Conservation (phyloP, 345 rosid species). For the Linum lewisii region DNA sequence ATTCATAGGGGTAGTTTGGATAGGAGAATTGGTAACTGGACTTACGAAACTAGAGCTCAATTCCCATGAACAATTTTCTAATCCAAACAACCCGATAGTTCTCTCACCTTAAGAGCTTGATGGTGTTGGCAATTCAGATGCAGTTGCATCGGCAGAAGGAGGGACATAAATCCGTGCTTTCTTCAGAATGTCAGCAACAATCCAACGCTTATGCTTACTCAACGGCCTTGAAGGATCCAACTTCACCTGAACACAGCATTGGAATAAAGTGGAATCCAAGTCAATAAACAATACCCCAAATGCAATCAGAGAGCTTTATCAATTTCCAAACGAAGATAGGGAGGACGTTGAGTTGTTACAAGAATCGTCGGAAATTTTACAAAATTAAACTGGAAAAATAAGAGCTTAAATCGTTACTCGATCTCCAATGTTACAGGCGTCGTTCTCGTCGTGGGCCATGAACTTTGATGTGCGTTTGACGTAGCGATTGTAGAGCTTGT, state of each 20-base stretch:
- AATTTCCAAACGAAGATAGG: no score
- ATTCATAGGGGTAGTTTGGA: no score
- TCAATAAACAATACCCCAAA: no score
- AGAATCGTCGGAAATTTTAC: no score
- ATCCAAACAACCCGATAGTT: neutral
- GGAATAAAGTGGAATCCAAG: neutral
- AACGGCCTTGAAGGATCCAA: conserved; percentile 93
- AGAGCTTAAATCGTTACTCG: conserved; percentile 25
- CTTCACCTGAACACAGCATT: conserved; percentile 38
- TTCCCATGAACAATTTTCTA: no score
- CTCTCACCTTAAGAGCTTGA: conserved; percentile 5
- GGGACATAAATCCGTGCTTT: conserved; percentile 68
- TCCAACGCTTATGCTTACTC: conserved; percentile 86
- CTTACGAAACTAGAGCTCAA: no score
- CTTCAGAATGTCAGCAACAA: conserved; percentile 82
- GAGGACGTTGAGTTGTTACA: no score
- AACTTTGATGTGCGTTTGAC: conserved; percentile 90
- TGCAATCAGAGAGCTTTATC: no score
- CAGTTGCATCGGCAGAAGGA: conserved; percentile 15
- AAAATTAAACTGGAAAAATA: no score
- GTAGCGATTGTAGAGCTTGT: conserved; percentile 68
- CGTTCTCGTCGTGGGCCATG: conserved; percentile 86
- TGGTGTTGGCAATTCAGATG: neutral
- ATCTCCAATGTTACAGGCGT: conserved; percentile 79
- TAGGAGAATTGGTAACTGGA: no score